Conservation (phyloP, 1,139 yeast genomes). For the Arxiozyma telluris region DNA sequence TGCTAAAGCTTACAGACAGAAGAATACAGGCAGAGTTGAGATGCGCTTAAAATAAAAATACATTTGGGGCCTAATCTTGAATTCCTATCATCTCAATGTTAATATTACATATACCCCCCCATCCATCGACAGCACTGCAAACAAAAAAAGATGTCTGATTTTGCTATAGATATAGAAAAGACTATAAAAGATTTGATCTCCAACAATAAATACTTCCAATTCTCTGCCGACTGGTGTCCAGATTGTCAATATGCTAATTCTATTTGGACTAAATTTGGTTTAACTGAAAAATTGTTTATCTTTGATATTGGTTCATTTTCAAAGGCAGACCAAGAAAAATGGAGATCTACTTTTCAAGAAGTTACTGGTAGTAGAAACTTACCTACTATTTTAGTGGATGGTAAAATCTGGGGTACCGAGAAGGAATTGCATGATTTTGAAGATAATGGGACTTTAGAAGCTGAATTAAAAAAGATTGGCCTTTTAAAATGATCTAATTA, state of each 20-base stretch:
- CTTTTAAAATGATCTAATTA: conserved; percentile 20
- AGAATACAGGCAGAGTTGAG: too few species aligned
- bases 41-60: too few species aligned
- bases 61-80: too few species aligned
- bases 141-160: conserved; percentile 1
- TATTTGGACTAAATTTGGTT: conserved; percentile 45
- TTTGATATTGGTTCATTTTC: conserved; percentile 54
- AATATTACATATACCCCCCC: background rate
- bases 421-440: conserved; percentile 41
- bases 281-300: conserved; percentile 40
- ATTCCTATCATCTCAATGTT: too few species aligned
- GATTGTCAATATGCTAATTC: conserved; percentile 58
- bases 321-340: conserved; percentile 42
- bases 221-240: conserved; percentile 71
- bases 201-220: conserved; percentile 43
- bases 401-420: conserved; percentile 55
- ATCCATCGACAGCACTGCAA: background rate
- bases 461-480: conserved; percentile 38
- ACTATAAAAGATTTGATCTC: conserved; percentile 34
- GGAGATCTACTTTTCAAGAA: conserved; percentile 53
- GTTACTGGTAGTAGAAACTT: conserved; percentile 62
- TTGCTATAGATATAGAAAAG: background rate
- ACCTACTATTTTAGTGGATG: conserved; percentile 59
- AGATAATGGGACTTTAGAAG: conserved; percentile 36
- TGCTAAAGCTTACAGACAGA: too few species aligned